Base-by-base conservation (phyloP, 2,329 filamentous ascomycete species). In the Monosporascus cannonballus region DNA sequence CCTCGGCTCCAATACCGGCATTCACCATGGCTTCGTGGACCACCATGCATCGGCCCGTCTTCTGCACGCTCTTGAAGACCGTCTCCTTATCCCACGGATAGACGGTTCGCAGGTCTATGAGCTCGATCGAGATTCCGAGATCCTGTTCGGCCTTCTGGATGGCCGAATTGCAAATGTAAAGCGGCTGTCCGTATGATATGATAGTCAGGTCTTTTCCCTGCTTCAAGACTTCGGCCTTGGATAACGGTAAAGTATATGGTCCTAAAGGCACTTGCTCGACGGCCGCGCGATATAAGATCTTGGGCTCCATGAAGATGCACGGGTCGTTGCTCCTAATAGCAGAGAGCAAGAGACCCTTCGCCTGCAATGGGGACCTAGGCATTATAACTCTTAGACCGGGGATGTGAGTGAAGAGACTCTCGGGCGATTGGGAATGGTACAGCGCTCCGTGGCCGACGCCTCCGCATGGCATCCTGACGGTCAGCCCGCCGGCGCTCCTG, bases 11-110 rank as follows among this genome's bases (percentile, higher is more conserved):
- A 17, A 96, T 82, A 15, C 92, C 92, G 6, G 88, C 88, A 63
- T 96, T 96, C 58, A 92, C 79, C 87, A 94, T 95, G 53, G 90
- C 86, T 72, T 96, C 92, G 66, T 96, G 92, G 6, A 96, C 92
- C 2, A 96, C 86, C 51, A 96, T 80, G 39, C 88, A 90, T 54
- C 90, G 75, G 0, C 92, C 91, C 0, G 92, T 96, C 76, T 94
- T 96, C 61, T 81, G 83, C 15, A 96, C 92, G 58, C 91, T 96
- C 50, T 86, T 75, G 54, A 96, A 76, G 1, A 96, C 81, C 0
- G 87, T 88, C 66, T 86, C 78, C 63, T 89, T 83, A 67, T 96
- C 92, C 92, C 92, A 96, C 0, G 92, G 92, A 64, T 95, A 96
- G 49, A 96, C 78, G 0, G 92, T 95, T 52, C 91, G 79, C 53